Conservation (phyloP, 1,284 basidiomycete genomes). For the Lignosus rhinocerotis region DNA sequence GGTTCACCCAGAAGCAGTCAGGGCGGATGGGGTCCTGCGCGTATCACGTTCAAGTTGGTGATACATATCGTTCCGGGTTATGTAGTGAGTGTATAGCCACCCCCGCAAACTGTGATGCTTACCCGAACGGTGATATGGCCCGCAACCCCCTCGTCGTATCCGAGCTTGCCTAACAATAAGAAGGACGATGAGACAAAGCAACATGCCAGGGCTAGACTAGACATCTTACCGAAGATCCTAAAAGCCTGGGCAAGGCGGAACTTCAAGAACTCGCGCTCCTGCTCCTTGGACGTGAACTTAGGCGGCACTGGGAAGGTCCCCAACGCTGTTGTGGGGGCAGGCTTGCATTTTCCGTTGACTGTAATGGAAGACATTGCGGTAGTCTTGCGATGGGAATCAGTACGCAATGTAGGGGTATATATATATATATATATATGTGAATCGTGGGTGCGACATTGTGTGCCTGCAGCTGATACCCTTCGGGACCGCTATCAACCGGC, state of each 20-base stretch:
- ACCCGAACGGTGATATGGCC: conserved; percentile 65
- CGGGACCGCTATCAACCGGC: no score
- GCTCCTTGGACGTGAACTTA: conserved; percentile 39
- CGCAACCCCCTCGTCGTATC: conserved; percentile 62
- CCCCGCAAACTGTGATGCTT: neutral
- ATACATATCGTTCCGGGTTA: neutral
- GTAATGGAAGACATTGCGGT: neutral
- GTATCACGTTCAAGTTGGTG: conserved; percentile 18
- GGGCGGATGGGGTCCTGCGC: conserved; percentile 46
- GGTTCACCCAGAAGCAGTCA: conserved; percentile 60
- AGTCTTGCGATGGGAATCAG: neutral
- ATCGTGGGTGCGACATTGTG: no score
- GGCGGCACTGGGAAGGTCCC: conserved; percentile 25
- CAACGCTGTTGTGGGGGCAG: neutral
- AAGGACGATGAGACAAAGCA: no score
- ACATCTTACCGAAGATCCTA: conserved; percentile 45
- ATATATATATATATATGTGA: no score
- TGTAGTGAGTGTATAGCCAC: no score
- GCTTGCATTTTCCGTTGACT: neutral
- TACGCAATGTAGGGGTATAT: no score
- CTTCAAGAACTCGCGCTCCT: conserved; percentile 51
- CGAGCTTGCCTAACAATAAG: conserved; percentile 40
- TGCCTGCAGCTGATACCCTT: no score
- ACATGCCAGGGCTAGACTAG: neutral
- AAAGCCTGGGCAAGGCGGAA: conserved; percentile 54